Evolutionary conservation across 129 eudicot genomes (phyloP).

Genomic region (Flaveria ramosissima): DNA sequence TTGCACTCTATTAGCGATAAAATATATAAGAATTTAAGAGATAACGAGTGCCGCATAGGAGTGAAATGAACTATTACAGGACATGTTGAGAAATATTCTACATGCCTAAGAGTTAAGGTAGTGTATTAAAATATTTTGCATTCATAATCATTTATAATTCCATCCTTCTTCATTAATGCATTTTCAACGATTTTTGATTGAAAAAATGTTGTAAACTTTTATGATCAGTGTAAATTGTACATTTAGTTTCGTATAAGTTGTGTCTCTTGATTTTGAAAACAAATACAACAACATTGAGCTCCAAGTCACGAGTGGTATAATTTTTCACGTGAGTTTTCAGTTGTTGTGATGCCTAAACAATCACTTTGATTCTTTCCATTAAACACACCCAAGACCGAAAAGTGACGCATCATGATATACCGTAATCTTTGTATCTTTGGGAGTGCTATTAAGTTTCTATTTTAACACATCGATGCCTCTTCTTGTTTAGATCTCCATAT

Average conservation of each 20-base stretch:
- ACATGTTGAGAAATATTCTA: too few species aligned
- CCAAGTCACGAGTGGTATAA: neutral
- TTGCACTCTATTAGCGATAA: too few species aligned
- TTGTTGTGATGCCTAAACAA: neutral
- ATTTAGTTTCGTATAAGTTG: neutral
- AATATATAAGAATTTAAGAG: too few species aligned
- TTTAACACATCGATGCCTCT: neutral
- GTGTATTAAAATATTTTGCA: too few species aligned
- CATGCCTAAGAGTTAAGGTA: too few species aligned
- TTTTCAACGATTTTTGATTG: neutral
- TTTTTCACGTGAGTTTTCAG: neutral
- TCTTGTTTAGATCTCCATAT: neutral
- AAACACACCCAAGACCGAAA: neutral
- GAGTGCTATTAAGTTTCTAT: neutral
- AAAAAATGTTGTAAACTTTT: neutral
- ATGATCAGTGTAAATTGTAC: too few species aligned
- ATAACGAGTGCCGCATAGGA: too few species aligned
- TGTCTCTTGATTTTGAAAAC: neutral
- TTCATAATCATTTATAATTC: neutral
- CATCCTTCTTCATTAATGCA: neutral
- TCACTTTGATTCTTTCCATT: neutral
- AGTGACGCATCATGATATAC: neutral
- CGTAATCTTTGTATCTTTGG: neutral
- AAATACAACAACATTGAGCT: neutral
- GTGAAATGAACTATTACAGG: too few species aligned